Evolutionary conservation across 164 flowering plant species (phyloP).

Genomic region (Nymphaea thermarum): DNA sequence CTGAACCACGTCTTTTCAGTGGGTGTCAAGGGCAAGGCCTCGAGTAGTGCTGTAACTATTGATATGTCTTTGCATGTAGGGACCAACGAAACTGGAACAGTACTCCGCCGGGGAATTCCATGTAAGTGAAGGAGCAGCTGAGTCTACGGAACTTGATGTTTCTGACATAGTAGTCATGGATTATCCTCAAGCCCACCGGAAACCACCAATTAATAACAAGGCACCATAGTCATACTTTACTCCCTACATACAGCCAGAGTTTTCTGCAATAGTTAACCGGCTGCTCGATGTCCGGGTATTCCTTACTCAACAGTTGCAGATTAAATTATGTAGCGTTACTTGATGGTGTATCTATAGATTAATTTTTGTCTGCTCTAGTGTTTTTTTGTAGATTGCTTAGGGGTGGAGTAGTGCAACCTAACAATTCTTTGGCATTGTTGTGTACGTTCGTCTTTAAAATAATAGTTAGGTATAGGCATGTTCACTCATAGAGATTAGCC

Average conservation of each 20-base stretch:
- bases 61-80: not conserved
- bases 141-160: not conserved
- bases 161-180: conserved; percentile 23
- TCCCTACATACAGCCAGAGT: not conserved
- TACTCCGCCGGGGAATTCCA: not conserved
- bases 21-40: not conserved
- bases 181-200: conserved; percentile 42
- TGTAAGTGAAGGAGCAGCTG: not conserved
- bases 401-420: not conserved
- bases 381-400: no score
- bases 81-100: not conserved
- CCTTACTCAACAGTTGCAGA: not conserved
- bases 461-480: not conserved
- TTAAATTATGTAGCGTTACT: not conserved
- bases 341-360: not conserved
- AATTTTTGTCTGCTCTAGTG: not conserved
- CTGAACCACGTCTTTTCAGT: no score
- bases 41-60: not conserved
- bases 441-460: not conserved
- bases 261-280: not conserved
- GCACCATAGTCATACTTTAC: not conserved
- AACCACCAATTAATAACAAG: conserved; percentile 49
- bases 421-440: not conserved
- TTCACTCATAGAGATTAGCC: not conserved
- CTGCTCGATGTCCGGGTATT: not conserved